These are phyloP conservation scores for Aspergillus ochraceoroseus DNA, from an alignment of 2,329 filamentous ascomycete genomes.

Conservation along the genomic window DNA sequence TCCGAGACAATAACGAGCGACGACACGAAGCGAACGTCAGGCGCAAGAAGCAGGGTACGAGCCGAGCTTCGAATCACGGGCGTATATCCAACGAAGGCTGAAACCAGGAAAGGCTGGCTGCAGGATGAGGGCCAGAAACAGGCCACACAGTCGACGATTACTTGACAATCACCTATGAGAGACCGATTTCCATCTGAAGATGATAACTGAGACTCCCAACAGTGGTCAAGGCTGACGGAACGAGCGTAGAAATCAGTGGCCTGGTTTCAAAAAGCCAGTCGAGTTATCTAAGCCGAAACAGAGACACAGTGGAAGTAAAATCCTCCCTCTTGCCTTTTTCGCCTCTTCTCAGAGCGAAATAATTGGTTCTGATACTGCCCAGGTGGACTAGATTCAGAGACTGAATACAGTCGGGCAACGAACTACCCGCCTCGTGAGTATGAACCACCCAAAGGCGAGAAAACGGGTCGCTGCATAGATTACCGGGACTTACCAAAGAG, in stretches of 20 bases:
- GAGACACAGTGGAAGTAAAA: conserved; percentile 23
- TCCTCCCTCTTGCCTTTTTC: conserved; percentile 24
- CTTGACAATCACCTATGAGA: conserved; percentile 19
- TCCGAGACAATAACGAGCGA: conserved; percentile 46
- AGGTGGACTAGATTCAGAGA: conserved; percentile 25
- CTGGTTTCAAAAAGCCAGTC: conserved; percentile 17
- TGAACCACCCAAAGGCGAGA: conserved; percentile 25
- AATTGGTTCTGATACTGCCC: conserved; percentile 7
- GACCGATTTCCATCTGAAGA: conserved; percentile 20
- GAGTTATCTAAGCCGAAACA: conserved; percentile 12
- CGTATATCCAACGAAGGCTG: conserved; percentile 26
- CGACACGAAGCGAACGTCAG: conserved; percentile 34
- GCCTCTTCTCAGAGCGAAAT: conserved; percentile 15
- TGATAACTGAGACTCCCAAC: conserved; percentile 9
- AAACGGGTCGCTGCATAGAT: conserved; percentile 32
- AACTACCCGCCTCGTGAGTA: conserved; percentile 41
- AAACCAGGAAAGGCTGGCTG: conserved; percentile 31
- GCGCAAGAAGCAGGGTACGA: conserved; percentile 31
- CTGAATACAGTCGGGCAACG: conserved; percentile 28
- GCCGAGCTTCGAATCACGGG: conserved; percentile 34
- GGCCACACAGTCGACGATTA: conserved; percentile 23
- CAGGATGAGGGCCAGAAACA: conserved; percentile 26
- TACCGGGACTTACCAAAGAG: conserved; percentile 29
- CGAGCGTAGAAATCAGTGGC: conserved; percentile 17
- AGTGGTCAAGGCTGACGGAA: conserved; percentile 13